phyloP scores from a whole-genome alignment of 345 rosid species.

The Psidium guajava region DNA sequence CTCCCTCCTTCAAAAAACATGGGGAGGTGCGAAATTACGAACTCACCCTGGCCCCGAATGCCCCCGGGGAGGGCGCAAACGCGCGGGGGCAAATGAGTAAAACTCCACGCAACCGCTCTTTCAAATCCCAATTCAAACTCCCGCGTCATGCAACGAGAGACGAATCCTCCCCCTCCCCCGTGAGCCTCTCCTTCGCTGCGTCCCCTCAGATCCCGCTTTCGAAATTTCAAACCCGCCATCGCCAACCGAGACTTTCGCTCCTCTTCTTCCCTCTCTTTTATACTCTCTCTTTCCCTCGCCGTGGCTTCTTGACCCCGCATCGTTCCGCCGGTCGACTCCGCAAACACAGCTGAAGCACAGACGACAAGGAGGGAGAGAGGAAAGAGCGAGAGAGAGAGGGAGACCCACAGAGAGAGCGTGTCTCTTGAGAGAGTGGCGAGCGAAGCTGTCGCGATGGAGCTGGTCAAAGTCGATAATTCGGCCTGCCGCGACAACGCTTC shows the following conservation, averaged over 20 bases:
- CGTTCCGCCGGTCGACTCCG: neutral
- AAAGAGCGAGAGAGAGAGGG: neutral
- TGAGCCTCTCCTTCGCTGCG: neutral
- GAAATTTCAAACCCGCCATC: constrained; percentile 9
- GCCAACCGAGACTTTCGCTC: neutral
- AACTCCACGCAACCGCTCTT: neutral
- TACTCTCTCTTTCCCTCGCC: neutral
- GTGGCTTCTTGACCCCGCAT: neutral
- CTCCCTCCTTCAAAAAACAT: neutral
- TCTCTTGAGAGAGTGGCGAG: neutral
- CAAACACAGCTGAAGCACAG: neutral
- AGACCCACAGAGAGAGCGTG: too few species aligned
- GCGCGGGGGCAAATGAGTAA: neutral
- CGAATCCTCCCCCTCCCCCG: neutral
- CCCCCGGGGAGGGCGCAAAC: too few species aligned
- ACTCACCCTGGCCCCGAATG: fast-evolving
- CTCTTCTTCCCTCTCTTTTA: neutral
- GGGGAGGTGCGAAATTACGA: neutral
- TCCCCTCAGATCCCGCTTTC: neutral
- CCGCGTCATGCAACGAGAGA: neutral
- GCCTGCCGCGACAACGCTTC: neutral
- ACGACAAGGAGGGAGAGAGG: neutral
- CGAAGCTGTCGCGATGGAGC: neutral
- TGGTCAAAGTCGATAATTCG: neutral
- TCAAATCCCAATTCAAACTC: constrained; percentile 3